Percentiles rank a stretch among this genome's conserved stretches.
Conservation (phyloP, 495 filamentous ascomycete genomes). For the Bacidia gigantensis region DNA sequence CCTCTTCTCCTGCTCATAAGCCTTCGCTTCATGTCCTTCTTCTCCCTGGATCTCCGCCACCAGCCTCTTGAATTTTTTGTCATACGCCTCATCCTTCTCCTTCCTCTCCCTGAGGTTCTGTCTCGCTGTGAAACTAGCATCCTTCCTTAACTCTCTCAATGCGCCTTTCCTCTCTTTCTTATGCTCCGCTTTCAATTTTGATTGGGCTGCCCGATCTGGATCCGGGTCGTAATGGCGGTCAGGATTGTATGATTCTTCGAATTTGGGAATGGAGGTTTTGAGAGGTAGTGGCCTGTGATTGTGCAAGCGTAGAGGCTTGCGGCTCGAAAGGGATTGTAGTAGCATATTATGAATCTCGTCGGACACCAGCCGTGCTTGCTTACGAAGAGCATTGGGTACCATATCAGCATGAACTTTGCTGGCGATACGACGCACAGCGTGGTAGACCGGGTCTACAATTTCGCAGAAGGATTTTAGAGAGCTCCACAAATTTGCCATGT, state of each 20-base stretch:
- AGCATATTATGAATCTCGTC: conserved; percentile 33
- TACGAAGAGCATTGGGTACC: conserved; percentile 19
- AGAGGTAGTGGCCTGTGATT: conserved; percentile 81
- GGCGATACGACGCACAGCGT: conserved; percentile 40
- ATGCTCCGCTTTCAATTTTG: conserved; percentile 73
- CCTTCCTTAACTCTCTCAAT: conserved; percentile 85
- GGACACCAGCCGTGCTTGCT: conserved; percentile 4
- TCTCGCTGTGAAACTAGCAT: conserved; percentile 78
- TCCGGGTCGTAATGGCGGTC: conserved; percentile 93
- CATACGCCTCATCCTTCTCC: conserved; percentile 76
- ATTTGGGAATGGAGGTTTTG: conserved; percentile 80
- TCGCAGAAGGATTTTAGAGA: conserved; percentile 58
- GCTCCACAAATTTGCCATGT: conserved; percentile 48
- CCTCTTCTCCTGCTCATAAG: conserved; percentile 76
- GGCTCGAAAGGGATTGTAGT: conserved; percentile 40
- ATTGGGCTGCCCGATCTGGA: conserved; percentile 65
- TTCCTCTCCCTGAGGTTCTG: conserved; percentile 86
- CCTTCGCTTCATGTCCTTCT: conserved; percentile 74
- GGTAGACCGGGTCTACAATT: conserved; percentile 47
- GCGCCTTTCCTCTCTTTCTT: conserved; percentile 94
- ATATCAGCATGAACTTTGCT: conserved; percentile 38
- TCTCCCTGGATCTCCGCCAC: conserved; percentile 91
- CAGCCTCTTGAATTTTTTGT: conserved; percentile 83
- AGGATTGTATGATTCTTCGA: conserved; percentile 90
- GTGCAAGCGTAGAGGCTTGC: conserved; percentile 74